Evolutionary conservation across 352 stramenopile species (phyloP).

Genomic region (Phytophthora capsici): DNA sequence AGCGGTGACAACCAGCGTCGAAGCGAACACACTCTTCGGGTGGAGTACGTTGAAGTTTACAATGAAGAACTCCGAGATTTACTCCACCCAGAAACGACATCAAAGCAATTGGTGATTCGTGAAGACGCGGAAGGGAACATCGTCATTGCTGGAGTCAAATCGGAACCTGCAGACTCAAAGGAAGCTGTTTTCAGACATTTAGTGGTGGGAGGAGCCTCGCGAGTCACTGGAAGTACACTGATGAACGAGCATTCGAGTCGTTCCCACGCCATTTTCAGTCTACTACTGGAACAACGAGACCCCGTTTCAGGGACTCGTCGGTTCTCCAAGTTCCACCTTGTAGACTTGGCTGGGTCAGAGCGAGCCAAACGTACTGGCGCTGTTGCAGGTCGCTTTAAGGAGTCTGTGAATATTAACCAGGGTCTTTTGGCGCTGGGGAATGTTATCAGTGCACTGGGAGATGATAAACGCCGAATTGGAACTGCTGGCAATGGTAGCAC

Average conservation of each 20-base stretch:
- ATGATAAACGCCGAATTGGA: constrained; percentile 82
- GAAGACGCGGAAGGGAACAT: constrained; percentile 85
- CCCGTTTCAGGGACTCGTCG: constrained; percentile 48
- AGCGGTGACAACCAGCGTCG: constrained; percentile 35
- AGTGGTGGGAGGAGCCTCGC: constrained; percentile 73
- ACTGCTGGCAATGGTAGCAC: constrained; percentile 31
- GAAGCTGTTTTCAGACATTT: constrained; percentile 89
- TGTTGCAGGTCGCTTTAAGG: constrained; percentile 89
- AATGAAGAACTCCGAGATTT: constrained; percentile 98
- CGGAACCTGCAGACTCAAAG: constrained; percentile 70
- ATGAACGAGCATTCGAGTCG: constrained; percentile 93
- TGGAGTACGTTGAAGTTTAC: constrained; percentile 99
- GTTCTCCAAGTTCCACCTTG: constrained; percentile 93
- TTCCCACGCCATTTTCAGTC: constrained; percentile 92
- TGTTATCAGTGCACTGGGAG: constrained; percentile 94
- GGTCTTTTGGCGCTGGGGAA: constrained; percentile 95
- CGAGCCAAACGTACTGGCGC: constrained; percentile 92
- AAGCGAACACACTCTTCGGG: constrained; percentile 87
- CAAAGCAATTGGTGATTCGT: constrained; percentile 83
- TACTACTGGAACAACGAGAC: constrained; percentile 83
- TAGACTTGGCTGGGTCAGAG: constrained; percentile 96
- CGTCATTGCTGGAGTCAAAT: constrained; percentile 83
- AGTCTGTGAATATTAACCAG: constrained; percentile 97
- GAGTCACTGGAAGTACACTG: constrained; percentile 86
- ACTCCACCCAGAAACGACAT: constrained; percentile 83